Conservation (phyloP, 371 early-diverging fungal genomes). For the Rhizopus sp. region DNA sequence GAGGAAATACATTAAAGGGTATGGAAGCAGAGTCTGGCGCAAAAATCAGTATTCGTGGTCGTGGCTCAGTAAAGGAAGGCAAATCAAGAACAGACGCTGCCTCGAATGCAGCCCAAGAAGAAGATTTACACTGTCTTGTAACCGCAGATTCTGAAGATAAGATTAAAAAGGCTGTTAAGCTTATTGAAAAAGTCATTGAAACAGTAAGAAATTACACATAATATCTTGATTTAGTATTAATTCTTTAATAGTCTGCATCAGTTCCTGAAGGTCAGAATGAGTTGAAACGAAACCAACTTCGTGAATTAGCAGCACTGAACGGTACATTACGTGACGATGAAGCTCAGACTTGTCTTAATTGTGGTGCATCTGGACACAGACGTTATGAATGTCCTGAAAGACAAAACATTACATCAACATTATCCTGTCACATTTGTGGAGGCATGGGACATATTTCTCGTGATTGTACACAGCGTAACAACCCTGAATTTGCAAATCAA, state of each 20-base stretch:
- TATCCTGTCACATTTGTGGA: conserved; percentile 90
- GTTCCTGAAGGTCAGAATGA: conserved; percentile 95
- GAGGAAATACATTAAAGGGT: conserved; percentile 93
- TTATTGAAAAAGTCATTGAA: conserved; percentile 92
- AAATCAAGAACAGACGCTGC: conserved; percentile 72
- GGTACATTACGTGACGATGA: conserved; percentile 96
- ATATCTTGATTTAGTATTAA: conserved; percentile 1
- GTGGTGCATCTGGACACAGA: conserved; percentile 91
- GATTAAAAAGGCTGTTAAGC: conserved; percentile 80
- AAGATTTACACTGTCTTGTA: conserved; percentile 93
- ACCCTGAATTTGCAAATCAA: conserved; percentile 70
- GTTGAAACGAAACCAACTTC: conserved; percentile 89
- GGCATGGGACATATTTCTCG: conserved; percentile 92
- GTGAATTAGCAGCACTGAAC: conserved; percentile 94
- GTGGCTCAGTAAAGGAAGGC: conserved; percentile 97
- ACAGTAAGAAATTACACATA: conserved; percentile 57
- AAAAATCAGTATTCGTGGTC: conserved; percentile 96
- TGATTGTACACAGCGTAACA: conserved; percentile 80
- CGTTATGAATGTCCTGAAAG: conserved; percentile 92
- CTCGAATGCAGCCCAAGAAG: conserved; percentile 81
- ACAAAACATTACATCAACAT: conserved; percentile 81
- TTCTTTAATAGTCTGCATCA: conserved; percentile 70
- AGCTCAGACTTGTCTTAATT: conserved; percentile 91
- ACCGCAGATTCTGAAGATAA: conserved; percentile 91
- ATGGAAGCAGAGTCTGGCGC: conserved; percentile 94